A percentile compares a stretch with the other conserved stretches of the same genome.
These are phyloP conservation scores for Clonostachys byssicola DNA, from an alignment of 2,329 filamentous ascomycete species.

Conservation along the genomic window DNA sequence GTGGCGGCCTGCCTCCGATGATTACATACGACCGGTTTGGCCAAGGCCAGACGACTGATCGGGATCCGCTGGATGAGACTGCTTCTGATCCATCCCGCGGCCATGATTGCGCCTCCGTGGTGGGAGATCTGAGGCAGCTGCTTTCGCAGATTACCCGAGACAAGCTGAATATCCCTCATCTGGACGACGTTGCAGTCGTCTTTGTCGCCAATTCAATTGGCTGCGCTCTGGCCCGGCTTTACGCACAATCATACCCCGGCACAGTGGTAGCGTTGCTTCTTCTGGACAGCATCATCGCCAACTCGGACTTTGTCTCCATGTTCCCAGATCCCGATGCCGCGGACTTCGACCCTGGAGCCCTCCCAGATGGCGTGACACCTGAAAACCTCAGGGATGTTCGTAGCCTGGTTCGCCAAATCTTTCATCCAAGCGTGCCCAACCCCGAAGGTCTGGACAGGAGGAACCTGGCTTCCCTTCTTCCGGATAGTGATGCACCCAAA, in stretches of 20 bases:
- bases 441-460: constrained; percentile 10
- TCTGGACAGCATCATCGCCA: constrained; percentile 54
- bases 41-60: constrained; percentile 36
- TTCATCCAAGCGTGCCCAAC: constrained; percentile 12
- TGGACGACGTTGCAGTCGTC: background rate
- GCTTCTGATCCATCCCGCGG: constrained; percentile 30
- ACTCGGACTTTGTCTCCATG: constrained; percentile 48
- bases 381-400: constrained; percentile 6
- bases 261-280: constrained; percentile 41
- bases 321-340: constrained; percentile 49
- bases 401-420: constrained; percentile 5
- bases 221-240: constrained; percentile 39
- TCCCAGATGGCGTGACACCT: constrained; percentile 6
- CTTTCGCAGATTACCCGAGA: no score
- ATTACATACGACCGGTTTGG: constrained; percentile 56
- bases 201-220: constrained; percentile 14
- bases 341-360: constrained; percentile 29
- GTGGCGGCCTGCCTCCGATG: constrained; percentile 23
- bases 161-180: background rate
- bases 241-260: constrained; percentile 37
- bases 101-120: constrained; percentile 38
- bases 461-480: constrained; percentile 10
- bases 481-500: constrained; percentile 5
- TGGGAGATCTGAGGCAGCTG: constrained; percentile 11
- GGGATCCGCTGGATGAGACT: constrained; percentile 36